Evolutionary conservation across 305 asterid genomes (phyloP), one percentile per base, ranked within the genome.

Genomic region (Solanum hybrid): DNA sequence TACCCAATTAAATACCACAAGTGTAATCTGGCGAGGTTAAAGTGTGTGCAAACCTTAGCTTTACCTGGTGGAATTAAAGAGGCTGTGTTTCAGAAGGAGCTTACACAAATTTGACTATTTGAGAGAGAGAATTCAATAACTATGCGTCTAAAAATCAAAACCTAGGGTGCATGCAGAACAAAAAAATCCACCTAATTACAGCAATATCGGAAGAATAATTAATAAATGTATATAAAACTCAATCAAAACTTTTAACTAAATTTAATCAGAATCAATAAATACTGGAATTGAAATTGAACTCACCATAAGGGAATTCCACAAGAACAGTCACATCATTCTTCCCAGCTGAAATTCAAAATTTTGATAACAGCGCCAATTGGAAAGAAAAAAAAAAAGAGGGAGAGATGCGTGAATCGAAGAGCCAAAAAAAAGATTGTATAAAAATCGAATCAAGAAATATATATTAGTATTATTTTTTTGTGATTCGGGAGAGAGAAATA

Each of bases 101-200:
- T 70, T 70, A 27, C 22, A 73, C 22, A 27, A 73, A 73, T 73
- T 73, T 72, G 26, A 77, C 41, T 32, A 77, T 32, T 32, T 32
- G 22, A 70, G 87, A 85, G 33, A 87, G 37, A 73, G 65, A 84
- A 37, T 57, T 26, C 9, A 65, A 75, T 61, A 88, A 33, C 61
- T 20, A 91, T 86, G 89, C 41, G 37, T 85, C 34, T n/a, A 6
- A 32, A 51, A 34, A 33, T 29, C 73, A 87, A 22, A 89, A 88
- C 76, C 90, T 92, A 89, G 61, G 36, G 87, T 88, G 22, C 89
- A 15, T 88, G 88, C 78, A 92, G 92, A 89, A 88, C 29, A n/a
- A n/a, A 24, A 61, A 38, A 88, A 15, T 26, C n/a, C 4, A 22
- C 82, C 90, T 1, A 32, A 77, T 31, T 41, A 12, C 79, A 31